Percentiles rank a stretch among this genome's conserved stretches.
phyloP scores from a whole-genome alignment of 352 stramenopile species.

The Globisporangium nodosum region DNA sequence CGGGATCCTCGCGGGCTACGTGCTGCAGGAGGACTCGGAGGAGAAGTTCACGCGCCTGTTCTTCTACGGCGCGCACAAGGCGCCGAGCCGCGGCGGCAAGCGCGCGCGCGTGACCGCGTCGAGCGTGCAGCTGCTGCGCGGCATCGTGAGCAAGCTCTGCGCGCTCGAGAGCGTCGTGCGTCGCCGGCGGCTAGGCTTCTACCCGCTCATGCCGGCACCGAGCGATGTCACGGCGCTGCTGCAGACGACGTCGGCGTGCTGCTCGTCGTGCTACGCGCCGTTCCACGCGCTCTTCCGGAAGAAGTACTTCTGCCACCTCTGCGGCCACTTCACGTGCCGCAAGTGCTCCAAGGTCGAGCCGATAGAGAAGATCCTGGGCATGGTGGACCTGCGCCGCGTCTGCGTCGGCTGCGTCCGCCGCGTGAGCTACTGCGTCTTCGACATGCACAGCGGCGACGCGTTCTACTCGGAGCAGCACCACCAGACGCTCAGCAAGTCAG shows the following conservation, averaged over 20 bases:
- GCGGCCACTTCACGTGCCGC: slow-evolving; percentile 43
- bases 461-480: slow-evolving; percentile 17
- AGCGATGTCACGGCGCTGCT: slow-evolving; percentile 6
- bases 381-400: slow-evolving; percentile 37
- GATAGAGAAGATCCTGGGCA: slow-evolving; percentile 36
- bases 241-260: slow-evolving; percentile 23
- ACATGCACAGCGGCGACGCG: slow-evolving; percentile 14
- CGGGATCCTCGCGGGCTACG: slow-evolving; percentile 47
- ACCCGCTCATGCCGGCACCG: slow-evolving; percentile 26
- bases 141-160: slow-evolving; percentile 36
- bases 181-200: slow-evolving; percentile 46
- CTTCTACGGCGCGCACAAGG: slow-evolving; percentile 37
- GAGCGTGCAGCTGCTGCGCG: slow-evolving; percentile 39
- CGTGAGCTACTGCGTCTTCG: slow-evolving; percentile 52
- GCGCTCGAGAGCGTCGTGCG: slow-evolving; percentile 35
- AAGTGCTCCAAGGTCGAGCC: slow-evolving; percentile 44
- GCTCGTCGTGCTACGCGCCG: slow-evolving; percentile 31
- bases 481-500: not conserved
- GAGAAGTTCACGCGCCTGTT: slow-evolving; percentile 61
- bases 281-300: slow-evolving; percentile 40
- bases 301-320: slow-evolving; percentile 51
- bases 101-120: slow-evolving; percentile 26
- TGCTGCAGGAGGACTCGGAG: slow-evolving; percentile 48
- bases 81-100: no score
- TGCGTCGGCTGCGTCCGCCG: slow-evolving; percentile 41